Percentiles rank a stretch among this genome's conserved stretches.
phyloP scores from a whole-genome alignment of 371 early-diverging fungal species.

The Coemansia linderi region DNA sequence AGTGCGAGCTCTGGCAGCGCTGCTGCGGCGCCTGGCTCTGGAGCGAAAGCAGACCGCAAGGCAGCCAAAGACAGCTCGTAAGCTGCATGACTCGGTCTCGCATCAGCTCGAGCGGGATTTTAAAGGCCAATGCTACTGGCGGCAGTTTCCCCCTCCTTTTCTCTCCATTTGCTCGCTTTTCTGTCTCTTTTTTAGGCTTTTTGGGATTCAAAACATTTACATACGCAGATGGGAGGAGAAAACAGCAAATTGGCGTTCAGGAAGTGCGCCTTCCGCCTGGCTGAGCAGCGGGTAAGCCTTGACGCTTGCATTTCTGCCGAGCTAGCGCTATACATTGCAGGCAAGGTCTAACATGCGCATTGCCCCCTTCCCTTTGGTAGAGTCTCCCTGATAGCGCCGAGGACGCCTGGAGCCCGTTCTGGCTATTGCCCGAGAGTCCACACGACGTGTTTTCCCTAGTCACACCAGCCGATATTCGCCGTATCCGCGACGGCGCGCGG shows the following conservation, averaged over 20 bases:
- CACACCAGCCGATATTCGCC: conserved; percentile 78
- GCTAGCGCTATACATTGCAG: background rate
- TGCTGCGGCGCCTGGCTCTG: background rate
- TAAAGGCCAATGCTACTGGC: background rate
- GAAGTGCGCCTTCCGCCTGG: conserved; percentile 78
- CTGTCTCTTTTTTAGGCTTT: background rate
- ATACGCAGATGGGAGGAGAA: conserved; percentile 75
- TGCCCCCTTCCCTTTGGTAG: conserved; percentile 43
- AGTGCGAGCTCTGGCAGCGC: background rate
- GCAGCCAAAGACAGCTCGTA: conserved; percentile 3
- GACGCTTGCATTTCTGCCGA: background rate
- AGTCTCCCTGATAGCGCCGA: conserved; percentile 67
- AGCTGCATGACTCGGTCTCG: background rate
- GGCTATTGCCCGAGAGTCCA: conserved; percentile 75
- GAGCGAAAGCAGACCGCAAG: conserved; percentile 10
- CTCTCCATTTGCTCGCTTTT: background rate
- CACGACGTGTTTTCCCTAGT: conserved; percentile 88
- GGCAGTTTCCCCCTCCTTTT: background rate
- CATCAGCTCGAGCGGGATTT: conserved; percentile 16
- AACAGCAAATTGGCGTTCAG: conserved; percentile 88
- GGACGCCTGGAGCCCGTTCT: conserved; percentile 78
- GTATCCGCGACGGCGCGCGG: conserved; percentile 70
- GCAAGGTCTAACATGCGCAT: background rate
- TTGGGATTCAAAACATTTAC: background rate
- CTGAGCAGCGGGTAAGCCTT: conserved; percentile 71